Conservation (phyloP, 2,329 filamentous ascomycete species). For the Colletotrichum sp. region DNA sequence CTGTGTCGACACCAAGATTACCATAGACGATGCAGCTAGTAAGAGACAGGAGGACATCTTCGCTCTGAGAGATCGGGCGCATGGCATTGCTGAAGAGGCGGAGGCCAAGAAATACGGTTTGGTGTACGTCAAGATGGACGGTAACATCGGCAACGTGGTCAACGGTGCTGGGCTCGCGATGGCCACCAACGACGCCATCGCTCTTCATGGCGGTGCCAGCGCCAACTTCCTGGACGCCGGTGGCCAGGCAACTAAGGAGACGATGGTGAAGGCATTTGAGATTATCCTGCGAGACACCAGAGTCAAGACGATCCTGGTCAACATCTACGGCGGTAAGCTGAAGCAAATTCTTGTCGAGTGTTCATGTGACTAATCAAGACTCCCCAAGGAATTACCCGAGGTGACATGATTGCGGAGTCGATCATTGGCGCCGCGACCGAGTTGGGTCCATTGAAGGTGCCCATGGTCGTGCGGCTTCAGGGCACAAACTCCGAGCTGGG, state of each 20-base stretch:
- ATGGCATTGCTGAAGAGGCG: slow-evolving; percentile 38
- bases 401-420: slow-evolving; percentile 57
- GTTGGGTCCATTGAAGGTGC: slow-evolving; percentile 41
- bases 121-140: slow-evolving; percentile 72
- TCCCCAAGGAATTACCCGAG: slow-evolving; percentile 47
- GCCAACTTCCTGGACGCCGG: slow-evolving; percentile 92
- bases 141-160: slow-evolving; percentile 80
- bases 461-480: slow-evolving; percentile 51
- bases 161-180: slow-evolving; percentile 91
- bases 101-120: slow-evolving; percentile 68
- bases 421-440: slow-evolving; percentile 47
- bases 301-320: slow-evolving; percentile 70
- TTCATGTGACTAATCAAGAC: background rate
- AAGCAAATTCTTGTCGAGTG: too few relatives aligned
- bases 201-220: slow-evolving; percentile 68
- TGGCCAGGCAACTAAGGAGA: slow-evolving; percentile 84
- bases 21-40: slow-evolving; percentile 52
- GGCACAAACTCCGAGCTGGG: slow-evolving; percentile 50
- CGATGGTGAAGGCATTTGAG: slow-evolving; percentile 78
- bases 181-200: slow-evolving; percentile 86
- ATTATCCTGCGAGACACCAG: slow-evolving; percentile 74
- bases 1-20: slow-evolving; percentile 43
- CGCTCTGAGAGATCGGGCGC: slow-evolving; percentile 33
- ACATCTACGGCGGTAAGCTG: slow-evolving; percentile 53
- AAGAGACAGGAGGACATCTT: slow-evolving; percentile 47